Percentiles rank a stretch among this genome's conserved stretches.
phyloP scores from a whole-genome alignment of 352 stramenopile species.

The Halophytophthora batemanensis region DNA sequence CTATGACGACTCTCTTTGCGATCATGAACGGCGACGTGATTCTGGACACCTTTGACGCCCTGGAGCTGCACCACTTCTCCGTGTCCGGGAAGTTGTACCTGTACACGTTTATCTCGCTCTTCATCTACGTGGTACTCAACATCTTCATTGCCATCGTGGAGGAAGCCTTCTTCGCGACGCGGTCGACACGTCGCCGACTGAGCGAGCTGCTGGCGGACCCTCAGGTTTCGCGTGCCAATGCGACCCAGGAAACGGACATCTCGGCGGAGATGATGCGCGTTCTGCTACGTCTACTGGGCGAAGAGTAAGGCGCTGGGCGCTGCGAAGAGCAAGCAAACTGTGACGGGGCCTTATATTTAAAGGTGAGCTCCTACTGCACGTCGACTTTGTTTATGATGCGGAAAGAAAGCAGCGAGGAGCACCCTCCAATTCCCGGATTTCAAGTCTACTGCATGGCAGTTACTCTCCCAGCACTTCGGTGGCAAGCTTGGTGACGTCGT shows the following conservation, averaged over 20 bases:
- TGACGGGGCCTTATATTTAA: slow-evolving; percentile 6
- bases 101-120: slow-evolving; percentile 90
- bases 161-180: slow-evolving; percentile 89
- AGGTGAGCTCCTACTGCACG: slow-evolving; percentile 19
- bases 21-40: slow-evolving; percentile 92
- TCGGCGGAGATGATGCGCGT: slow-evolving; percentile 54
- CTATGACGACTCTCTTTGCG: slow-evolving; percentile 83
- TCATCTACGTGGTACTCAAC: slow-evolving; percentile 93
- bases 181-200: slow-evolving; percentile 55
- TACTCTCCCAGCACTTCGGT: slow-evolving; percentile 79
- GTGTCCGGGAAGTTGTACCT: slow-evolving; percentile 78
- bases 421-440: slow-evolving; percentile 1
- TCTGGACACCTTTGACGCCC: slow-evolving; percentile 87
- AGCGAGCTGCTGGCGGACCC: slow-evolving; percentile 60
- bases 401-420: slow-evolving; percentile 1
- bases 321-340: slow-evolving; percentile 13
- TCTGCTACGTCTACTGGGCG: slow-evolving; percentile 46
- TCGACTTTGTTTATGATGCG: background rate
- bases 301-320: slow-evolving; percentile 32
- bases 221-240: slow-evolving; percentile 28
- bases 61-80: slow-evolving; percentile 64
- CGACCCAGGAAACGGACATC: slow-evolving; percentile 41
- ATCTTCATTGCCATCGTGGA: slow-evolving; percentile 92
- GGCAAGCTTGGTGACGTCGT: slow-evolving; percentile 80
- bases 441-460: background rate